Base-by-base conservation (phyloP, 2,329 filamentous ascomycete genomes). In the Colletotrichum melonis region DNA sequence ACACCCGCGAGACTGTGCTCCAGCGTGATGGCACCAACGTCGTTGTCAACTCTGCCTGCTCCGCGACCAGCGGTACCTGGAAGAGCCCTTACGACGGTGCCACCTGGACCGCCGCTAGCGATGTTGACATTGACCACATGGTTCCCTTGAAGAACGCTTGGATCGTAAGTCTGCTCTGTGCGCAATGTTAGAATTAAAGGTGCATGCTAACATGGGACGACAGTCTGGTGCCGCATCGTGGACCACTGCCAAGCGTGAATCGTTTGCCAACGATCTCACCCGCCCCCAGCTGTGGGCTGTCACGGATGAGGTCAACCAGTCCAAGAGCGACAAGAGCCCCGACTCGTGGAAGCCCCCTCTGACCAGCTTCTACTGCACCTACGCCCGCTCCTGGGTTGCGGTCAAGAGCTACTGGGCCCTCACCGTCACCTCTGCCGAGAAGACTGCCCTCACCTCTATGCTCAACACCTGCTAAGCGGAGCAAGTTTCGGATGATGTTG, bases 71-170 rank as follows among this genome's bases (percentile, higher is more conserved):
- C 3, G 94, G 94, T 5, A 86, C 84, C 0, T 97, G 94, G 94
- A 82, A 81, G 54, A 92, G 89, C 46, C 92, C 93, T 0, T 97
- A 93, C 80, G 94, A 96, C 78, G 93, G 93, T 19, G 91, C 84
- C 0, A 90, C 86, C 1, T 95, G 92, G 92, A 92, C 90, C 0
- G 84, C 86, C 0, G 89, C 93, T 1, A 88, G 86, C 22, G 92
- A 95, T 77, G 81, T 97, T 1, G 93, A 96, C 77, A 96, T 97
- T 73, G 94, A 97, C 81, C 94, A 97, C 80, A 87, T 97, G 83
- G 93, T 97, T 3, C 94, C 94, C 1, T 81, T 97, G 74, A 92
- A 92, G 79, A 94, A 95, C 78, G 93, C 94, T 5, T 96, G 93
- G 94, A 91, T 93, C 74, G 89, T 91, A 76, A 78, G 86, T 82